phyloP scores from a whole-genome alignment of 345 rosid species.

The Toxicodendron radicans region DNA sequence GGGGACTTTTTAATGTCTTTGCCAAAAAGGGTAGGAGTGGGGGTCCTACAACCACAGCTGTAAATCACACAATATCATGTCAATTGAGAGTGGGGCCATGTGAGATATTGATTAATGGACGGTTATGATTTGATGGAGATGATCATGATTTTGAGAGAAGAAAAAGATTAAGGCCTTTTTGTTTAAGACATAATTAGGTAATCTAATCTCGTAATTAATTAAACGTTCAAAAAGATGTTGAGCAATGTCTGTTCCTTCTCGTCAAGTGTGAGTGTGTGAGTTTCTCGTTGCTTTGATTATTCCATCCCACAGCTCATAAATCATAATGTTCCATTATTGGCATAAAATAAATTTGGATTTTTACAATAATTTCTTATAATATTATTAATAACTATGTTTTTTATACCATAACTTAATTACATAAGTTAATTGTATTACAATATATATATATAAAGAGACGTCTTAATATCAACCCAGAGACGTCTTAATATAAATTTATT shows the following conservation, averaged over 20 bases:
- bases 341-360: too few species aligned
- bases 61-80: constrained; percentile 21
- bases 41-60: constrained; percentile 32
- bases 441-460: too few species aligned
- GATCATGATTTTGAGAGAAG: constrained; percentile 21
- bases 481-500: too few species aligned
- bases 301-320: background rate
- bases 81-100: background rate
- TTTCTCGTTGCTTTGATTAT: background rate
- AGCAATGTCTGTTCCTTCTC: background rate
- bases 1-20: constrained; percentile 18
- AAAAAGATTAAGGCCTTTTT: constrained; percentile 16
- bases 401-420: too few species aligned
- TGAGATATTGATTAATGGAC: background rate
- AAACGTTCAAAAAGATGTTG: background rate
- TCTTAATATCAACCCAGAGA: too few species aligned
- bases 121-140: constrained; percentile 7
- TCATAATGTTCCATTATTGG: too few species aligned
- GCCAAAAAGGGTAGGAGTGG: constrained; percentile 36
- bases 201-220: constrained; percentile 3
- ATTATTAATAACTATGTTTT: too few species aligned
- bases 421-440: too few species aligned
- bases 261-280: background rate
- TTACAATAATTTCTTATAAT: too few species aligned
- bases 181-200: constrained; percentile 27